Base-by-base conservation (phyloP, 495 filamentous ascomycete species). In the Friedmanniomyces simplex region DNA sequence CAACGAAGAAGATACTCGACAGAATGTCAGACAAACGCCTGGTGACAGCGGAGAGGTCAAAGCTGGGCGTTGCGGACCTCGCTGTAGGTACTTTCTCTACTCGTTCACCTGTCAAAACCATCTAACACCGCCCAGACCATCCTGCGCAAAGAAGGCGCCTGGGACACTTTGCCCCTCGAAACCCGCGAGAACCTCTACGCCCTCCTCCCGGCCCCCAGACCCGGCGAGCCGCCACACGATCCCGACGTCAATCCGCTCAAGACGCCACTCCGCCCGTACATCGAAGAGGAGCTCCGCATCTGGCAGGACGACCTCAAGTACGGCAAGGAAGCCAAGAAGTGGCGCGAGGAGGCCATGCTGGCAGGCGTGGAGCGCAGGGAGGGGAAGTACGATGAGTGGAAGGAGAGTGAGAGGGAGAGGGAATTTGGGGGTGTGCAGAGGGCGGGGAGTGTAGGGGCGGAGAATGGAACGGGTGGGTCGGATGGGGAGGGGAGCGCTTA, bases 331-430 rank as follows among this genome's bases (percentile, higher is more conserved):
- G 79, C 82, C 58, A 76, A 79, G 0, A 75, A 78, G 59, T 93
- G 88, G 88, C 73, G 83, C 50, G 68, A 62, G 11, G 72, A 85
- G 59, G 88, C 87, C 2, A 77, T 78, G 63, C 61, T 72, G 42
- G 86, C 87, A 7, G 78, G 83, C 65, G 64, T 76, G 53, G 72
- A 81, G 62, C 79, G 88, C 46, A 70, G 72, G n/a, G 67, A 74
- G 1, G 88, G 89, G n/a, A 72, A 78, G 20, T 91, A 85, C 61
- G 82, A 91, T 58, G 70, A 77, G 7, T 87, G 79, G 67, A 83
- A 88, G 65, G 79, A 82, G 49, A 61, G 73, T 3, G 75, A 85
- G 39, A 86, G 82, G 36, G 81, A 89, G 69, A 68, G 78, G 34
- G 84, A 81, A 55, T 95, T 87, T 87, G 83, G 79, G 0, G 77